Base-by-base conservation (phyloP, 495 filamentous ascomycete species). In the Xylaria sp. region DNA sequence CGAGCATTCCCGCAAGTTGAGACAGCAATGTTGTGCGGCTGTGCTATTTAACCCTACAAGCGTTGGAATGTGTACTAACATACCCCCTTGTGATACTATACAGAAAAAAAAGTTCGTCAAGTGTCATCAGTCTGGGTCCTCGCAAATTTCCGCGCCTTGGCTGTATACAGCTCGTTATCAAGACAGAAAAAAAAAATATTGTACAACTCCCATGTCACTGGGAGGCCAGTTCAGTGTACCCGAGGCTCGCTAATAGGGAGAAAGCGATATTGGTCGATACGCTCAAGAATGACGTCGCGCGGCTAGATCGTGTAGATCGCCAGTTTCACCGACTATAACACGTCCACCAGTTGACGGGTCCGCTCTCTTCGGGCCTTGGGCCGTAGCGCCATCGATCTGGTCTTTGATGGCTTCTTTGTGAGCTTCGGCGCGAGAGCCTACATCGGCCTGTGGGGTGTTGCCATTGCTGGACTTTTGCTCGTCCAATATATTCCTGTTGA, bases 231-330 rank as follows among this genome's bases (percentile, higher is more conserved):
- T 35, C 19, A 12, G 8, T 37, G 29, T n/a, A 37, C 17, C 31
- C 14, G 5, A 21, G 11, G 9, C 37, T 37, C 33, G 19, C 57
- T 59, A n/a, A 40, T 12, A 21, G 12, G 21, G 9, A 21, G 17
- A 21, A 37, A 37, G 37, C 3, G 8, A 37, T 12, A 11, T 21
- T n/a, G 1, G 19, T 33, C 33, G 6, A 1, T 31, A 31, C 5
- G 14, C 24, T 55, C 52, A 67, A 63, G 61, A 48, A 57, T 76
- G 72, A 43, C 74, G 66, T 50, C 57, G 74, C 29, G 74, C 76
- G 24, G 76, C 76, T 6, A 78, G 64, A 12, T 78, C 76, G 33
- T 75, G 76, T 62, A 78, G 50, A 29, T 78, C 76, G n/a, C 76
- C 76, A 26, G 76, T 78, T 69, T 78, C 76, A 26, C 46, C 76